Evolutionary conservation across 208 protist genomes (phyloP).

Genomic region (Crithidia mellificae): DNA sequence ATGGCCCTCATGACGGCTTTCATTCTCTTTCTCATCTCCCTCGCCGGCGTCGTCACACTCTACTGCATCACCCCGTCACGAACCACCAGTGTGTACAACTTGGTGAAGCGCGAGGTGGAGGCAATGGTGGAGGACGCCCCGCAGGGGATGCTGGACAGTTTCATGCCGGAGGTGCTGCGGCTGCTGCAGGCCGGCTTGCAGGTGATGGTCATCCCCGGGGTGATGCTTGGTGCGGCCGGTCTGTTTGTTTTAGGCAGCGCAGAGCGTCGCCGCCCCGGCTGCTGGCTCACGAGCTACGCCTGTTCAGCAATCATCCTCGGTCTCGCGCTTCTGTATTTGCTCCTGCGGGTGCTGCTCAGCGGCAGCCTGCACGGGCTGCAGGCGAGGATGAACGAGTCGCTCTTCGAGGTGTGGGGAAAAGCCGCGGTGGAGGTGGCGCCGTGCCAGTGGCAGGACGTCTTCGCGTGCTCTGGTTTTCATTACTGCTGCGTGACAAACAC

Average conservation of each 20-base stretch:
- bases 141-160: not conserved
- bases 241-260: conserved; percentile 8
- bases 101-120: not conserved
- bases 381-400: not conserved
- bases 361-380: conserved; percentile 5
- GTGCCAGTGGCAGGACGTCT: conserved; percentile 28
- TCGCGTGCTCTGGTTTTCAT: conserved; percentile 43
- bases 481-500: conserved; percentile 50
- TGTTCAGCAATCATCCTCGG: not conserved
- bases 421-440: not conserved
- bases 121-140: not conserved
- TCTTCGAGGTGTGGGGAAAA: not conserved
- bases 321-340: conserved; percentile 11
- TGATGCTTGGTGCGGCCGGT: not conserved
- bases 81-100: conserved; percentile 5
- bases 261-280: conserved; percentile 12
- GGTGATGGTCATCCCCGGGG: no score
- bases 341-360: conserved; percentile 3
- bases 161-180: conserved; percentile 11
- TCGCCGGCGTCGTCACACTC: conserved; percentile 11
- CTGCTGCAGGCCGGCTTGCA: conserved; percentile 11
- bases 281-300: not conserved
- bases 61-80: conserved; percentile 12
- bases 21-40: conserved; percentile 17
- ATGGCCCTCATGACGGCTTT: conserved; percentile 26